A percentile compares a stretch with the other conserved stretches of the same genome.
Conservation (phyloP, 2,329 filamentous ascomycete species). For the Hypoxylon sp. region DNA sequence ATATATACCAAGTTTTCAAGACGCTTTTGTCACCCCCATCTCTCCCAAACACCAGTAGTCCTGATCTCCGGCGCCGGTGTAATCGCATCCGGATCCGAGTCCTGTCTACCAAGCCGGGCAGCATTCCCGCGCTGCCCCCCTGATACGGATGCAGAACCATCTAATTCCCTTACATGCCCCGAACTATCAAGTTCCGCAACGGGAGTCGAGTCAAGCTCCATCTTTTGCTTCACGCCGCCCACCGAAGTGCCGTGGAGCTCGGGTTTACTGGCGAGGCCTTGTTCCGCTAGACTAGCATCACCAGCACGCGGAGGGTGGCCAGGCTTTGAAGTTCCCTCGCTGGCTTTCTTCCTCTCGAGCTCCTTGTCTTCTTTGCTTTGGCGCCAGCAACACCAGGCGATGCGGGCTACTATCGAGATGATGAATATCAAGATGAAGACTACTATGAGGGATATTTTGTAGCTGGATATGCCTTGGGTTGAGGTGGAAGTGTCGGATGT, state of each 20-base stretch:
- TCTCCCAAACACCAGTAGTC: neutral
- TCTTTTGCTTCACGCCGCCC: slow-evolving; percentile 24
- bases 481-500: neutral
- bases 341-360: neutral
- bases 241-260: slow-evolving; percentile 21
- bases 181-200: neutral
- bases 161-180: neutral
- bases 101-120: neutral
- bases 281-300: neutral
- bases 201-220: slow-evolving; percentile 25
- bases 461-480: neutral
- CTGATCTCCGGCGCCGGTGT: neutral
- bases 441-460: neutral
- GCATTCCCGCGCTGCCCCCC: neutral
- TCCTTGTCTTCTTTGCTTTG: slow-evolving; percentile 1
- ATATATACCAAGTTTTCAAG: neutral
- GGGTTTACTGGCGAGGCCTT: slow-evolving; percentile 9
- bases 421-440: neutral
- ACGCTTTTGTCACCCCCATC: neutral
- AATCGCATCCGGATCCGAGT: neutral
- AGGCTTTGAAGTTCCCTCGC: neutral
- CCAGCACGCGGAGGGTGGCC: neutral
- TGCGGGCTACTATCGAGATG: neutral
- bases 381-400: neutral
- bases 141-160: neutral